Percentiles rank a stretch among this genome's conserved stretches.
phyloP scores from a whole-genome alignment of 2,329 filamentous ascomycete species.

The Penicillium sp. region DNA sequence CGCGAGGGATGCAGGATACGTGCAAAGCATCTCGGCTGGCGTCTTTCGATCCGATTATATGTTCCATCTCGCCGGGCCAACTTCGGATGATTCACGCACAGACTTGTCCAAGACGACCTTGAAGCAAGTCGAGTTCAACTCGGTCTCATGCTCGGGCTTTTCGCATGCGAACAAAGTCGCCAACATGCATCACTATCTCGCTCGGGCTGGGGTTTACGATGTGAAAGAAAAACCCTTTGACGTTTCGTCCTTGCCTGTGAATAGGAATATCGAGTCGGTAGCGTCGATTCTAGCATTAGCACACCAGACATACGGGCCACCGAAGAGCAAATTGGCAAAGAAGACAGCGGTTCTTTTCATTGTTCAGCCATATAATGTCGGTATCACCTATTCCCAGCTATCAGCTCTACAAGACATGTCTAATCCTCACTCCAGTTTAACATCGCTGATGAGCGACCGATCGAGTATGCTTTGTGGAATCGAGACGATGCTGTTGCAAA shows the following conservation, averaged over 20 bases:
- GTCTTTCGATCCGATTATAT: constrained; percentile 54
- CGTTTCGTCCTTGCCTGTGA: constrained; percentile 32
- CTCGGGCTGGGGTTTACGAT: constrained; percentile 29
- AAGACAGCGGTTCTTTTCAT: constrained; percentile 46
- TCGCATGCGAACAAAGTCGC: constrained; percentile 45
- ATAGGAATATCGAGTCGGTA: constrained; percentile 38
- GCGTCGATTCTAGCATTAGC: constrained; percentile 37
- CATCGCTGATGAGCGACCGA: constrained; percentile 50
- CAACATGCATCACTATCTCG: constrained; percentile 47
- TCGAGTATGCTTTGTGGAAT: constrained; percentile 50
- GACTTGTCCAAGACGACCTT: constrained; percentile 22
- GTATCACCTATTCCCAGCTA: background rate
- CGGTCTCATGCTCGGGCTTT: constrained; percentile 48
- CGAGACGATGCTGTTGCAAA: constrained; percentile 35
- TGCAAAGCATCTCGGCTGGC: constrained; percentile 40
- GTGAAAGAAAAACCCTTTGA: constrained; percentile 8
- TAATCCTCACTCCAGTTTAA: constrained; percentile 37
- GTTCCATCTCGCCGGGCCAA: constrained; percentile 34
- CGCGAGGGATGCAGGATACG: constrained; percentile 31
- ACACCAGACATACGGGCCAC: constrained; percentile 37
- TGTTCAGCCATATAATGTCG: constrained; percentile 47
- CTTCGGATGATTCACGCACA: background rate
- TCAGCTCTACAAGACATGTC: background rate
- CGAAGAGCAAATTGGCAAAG: constrained; percentile 13
- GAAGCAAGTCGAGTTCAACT: constrained; percentile 55